Percentiles rank a stretch among this genome's conserved stretches.
phyloP scores from a whole-genome alignment of 441 rosid genomes.

The Erysimum cheiri region DNA sequence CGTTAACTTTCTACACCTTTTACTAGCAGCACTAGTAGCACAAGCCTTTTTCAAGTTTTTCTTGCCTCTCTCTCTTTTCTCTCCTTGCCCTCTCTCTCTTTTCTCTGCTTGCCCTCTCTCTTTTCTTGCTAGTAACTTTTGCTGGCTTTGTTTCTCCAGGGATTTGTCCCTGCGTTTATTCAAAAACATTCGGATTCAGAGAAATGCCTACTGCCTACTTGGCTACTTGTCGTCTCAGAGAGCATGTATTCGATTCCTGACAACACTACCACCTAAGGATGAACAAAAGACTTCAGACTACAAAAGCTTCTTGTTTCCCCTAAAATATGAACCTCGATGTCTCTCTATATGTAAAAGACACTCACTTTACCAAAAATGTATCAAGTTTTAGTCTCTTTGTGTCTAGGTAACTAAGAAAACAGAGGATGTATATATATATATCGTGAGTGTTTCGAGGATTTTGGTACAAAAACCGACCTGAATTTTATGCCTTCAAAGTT shows the following conservation, averaged over 20 bases:
- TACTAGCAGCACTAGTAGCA: constrained; percentile 25
- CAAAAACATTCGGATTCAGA: not conserved
- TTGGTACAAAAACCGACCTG: constrained; percentile 50
- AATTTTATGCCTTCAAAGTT: constrained; percentile 72
- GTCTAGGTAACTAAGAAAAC: not conserved
- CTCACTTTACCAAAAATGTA: not conserved
- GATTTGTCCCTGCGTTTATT: constrained; percentile 63
- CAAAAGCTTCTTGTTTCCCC: not conserved
- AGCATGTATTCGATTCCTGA: not conserved
- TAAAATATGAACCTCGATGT: not conserved
- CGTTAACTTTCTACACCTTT: constrained; percentile 62
- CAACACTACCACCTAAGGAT: not conserved
- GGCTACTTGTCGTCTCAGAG: not conserved
- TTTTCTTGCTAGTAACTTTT: constrained; percentile 65
- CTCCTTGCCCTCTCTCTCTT: constrained; percentile 49
- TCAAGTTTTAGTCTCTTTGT: not conserved
- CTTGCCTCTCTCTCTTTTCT: constrained; percentile 47
- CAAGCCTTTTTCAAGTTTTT: constrained; percentile 26
- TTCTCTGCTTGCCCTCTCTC: constrained; percentile 50
- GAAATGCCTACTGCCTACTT: not conserved
- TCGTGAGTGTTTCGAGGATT: not conserved
- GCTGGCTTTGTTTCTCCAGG: constrained; percentile 81
- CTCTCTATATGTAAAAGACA: not conserved
- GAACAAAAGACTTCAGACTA: not conserved
- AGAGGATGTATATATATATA: not conserved